Evolutionary conservation across 306 rosid species (phyloP).

Genomic region (Sechiopsis laciniata): DNA sequence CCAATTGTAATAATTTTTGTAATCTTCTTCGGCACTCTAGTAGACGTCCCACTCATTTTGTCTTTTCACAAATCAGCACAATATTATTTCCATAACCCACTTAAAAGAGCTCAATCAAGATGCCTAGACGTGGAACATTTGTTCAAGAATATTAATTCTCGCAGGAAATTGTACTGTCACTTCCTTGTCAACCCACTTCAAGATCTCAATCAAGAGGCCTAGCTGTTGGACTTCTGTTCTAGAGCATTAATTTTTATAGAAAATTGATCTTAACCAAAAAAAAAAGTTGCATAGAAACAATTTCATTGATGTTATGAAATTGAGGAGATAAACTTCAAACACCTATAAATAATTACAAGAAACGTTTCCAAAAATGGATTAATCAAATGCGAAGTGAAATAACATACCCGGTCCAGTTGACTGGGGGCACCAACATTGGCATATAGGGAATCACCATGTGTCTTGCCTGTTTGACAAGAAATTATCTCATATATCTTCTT

Average conservation of each 20-base stretch:
- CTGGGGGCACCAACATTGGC: conserved; percentile 96
- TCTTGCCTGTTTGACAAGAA: conserved; percentile 59
- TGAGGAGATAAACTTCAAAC: too few species aligned
- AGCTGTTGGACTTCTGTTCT: not conserved
- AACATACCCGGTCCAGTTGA: conserved; percentile 84
- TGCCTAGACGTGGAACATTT: too few species aligned
- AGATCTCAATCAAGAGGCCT: not conserved
- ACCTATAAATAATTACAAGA: too few species aligned
- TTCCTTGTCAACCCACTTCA: not conserved
- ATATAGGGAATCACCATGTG: conserved; percentile 88
- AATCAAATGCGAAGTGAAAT: conserved; percentile 22
- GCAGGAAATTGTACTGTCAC: too few species aligned
- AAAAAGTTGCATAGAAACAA: conserved; percentile 12
- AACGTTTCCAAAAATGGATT: conserved; percentile 13
- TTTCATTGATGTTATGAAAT: too few species aligned
- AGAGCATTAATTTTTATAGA: not conserved
- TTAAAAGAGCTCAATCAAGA: too few species aligned
- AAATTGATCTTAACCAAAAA: conserved; percentile 20
- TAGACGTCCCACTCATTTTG: not conserved
- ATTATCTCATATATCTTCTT: not conserved
- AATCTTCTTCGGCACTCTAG: not conserved
- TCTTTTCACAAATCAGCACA: not conserved
- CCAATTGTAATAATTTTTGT: not conserved
- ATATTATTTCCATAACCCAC: not conserved
- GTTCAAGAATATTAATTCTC: too few species aligned